These are phyloP conservation scores for Cicer cuneatum DNA, from an alignment of 306 rosid genomes.

Conservation along the genomic window DNA sequence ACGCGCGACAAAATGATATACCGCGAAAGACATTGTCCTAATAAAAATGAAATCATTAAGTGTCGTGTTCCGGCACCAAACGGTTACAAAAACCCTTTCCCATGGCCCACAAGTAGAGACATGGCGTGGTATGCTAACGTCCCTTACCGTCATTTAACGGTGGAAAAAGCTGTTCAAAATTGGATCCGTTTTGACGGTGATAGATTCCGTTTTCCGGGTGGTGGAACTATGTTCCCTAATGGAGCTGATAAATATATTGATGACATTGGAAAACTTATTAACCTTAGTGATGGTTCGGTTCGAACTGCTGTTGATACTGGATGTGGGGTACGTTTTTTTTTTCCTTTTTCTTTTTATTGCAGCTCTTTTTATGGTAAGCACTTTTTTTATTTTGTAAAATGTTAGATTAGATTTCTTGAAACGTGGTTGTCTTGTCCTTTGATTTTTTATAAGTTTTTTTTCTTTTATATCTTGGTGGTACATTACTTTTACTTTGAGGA, in stretches of 20 bases:
- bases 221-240: constrained; percentile 87
- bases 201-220: constrained; percentile 75
- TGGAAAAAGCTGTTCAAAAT: constrained; percentile 93
- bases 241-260: constrained; percentile 91
- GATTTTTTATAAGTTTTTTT: neutral
- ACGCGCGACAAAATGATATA: constrained; percentile 60
- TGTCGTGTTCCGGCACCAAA: constrained; percentile 82
- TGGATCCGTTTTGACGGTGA: constrained; percentile 80
- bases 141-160: constrained; percentile 83
- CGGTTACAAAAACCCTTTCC: constrained; percentile 67
- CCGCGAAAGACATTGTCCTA: constrained; percentile 84
- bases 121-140: constrained; percentile 81
- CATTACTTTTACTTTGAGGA: too few species aligned
- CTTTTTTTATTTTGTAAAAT: neutral
- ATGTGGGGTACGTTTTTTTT: constrained; percentile 67
- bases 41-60: constrained; percentile 46
- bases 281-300: constrained; percentile 64
- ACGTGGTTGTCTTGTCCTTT: neutral
- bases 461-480: neutral
- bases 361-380: too few species aligned
- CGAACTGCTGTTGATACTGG: constrained; percentile 94
- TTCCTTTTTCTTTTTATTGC: too few species aligned
- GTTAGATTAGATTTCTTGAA: neutral
- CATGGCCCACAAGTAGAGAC: constrained; percentile 82
- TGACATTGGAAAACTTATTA: constrained; percentile 62